These are phyloP conservation scores for Ophiostoma angusticollis DNA, from an alignment of 2,329 filamentous ascomycete species.

Conservation along the genomic window DNA sequence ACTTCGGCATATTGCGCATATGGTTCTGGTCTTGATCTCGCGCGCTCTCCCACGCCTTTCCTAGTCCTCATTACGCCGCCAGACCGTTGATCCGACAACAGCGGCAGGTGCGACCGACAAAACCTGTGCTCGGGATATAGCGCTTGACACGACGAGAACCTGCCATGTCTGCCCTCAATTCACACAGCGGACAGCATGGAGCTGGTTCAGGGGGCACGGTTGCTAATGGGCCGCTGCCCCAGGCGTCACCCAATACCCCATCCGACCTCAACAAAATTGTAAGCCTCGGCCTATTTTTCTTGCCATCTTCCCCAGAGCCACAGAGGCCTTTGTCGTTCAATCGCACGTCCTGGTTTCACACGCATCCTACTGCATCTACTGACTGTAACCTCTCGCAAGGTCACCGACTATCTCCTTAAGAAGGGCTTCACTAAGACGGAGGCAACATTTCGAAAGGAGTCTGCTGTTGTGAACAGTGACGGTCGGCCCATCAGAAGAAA, in stretches of 20 bases:
- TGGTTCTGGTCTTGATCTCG: too few relatives aligned
- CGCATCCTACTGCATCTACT: conserved; percentile 2
- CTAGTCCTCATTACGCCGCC: too few relatives aligned
- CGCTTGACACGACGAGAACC: too few relatives aligned
- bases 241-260: conserved; percentile 33
- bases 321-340: too few relatives aligned
- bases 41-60: too few relatives aligned
- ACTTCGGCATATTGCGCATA: too few relatives aligned
- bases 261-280: conserved; percentile 93
- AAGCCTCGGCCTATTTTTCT: conserved; percentile 27
- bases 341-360: too few relatives aligned
- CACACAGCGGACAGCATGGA: conserved; percentile 12
- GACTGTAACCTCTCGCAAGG: conserved; percentile 25
- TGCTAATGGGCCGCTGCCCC: conserved; percentile 10
- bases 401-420: conserved; percentile 91
- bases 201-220: conserved; percentile 11
- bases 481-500: conserved; percentile 57
- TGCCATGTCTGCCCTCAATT: conserved; percentile 11
- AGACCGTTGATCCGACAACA: too few relatives aligned
- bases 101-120: too few relatives aligned
- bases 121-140: too few relatives aligned
- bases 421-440: conserved; percentile 91
- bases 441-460: conserved; percentile 83
- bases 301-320: too few relatives aligned
- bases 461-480: conserved; percentile 67